phyloP scores from a whole-genome alignment of 768 basidiomycete species.

The Suillus plorans region DNA sequence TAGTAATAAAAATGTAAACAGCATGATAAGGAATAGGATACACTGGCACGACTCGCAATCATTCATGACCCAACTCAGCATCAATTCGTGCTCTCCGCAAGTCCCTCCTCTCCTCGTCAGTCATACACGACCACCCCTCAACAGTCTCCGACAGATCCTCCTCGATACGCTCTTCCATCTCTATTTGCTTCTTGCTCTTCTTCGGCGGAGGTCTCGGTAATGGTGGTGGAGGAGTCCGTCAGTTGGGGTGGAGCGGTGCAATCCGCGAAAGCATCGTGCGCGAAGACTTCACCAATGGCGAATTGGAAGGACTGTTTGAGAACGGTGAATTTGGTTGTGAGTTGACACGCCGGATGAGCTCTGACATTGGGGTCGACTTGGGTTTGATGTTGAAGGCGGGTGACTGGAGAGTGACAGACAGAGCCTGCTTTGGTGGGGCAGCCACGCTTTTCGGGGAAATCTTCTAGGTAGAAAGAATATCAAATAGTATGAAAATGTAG shows the following conservation, averaged over 20 bases:
- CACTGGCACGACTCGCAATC: background rate
- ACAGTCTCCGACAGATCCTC: conserved; percentile 73
- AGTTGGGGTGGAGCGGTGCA: conserved; percentile 73
- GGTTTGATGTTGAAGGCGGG: too few species aligned
- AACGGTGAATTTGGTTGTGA: conserved; percentile 57
- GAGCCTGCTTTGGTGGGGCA: conserved; percentile 6
- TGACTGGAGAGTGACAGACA: too few species aligned
- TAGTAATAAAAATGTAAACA: background rate
- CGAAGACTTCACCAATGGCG: conserved; percentile 66
- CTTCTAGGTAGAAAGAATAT: conserved; percentile 11
- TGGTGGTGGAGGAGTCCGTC: conserved; percentile 63
- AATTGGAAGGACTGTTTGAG: conserved; percentile 41
- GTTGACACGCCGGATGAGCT: conserved; percentile 65
- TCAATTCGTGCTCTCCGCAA: conserved; percentile 63
- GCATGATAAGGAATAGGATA: background rate
- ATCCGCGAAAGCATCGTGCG: conserved; percentile 62
- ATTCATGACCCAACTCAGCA: conserved; percentile 52
- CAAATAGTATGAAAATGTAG: background rate
- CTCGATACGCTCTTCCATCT: conserved; percentile 28
- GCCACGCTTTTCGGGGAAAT: conserved; percentile 9
- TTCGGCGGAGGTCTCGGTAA: conserved; percentile 67
- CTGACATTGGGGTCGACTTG: conserved; percentile 58
- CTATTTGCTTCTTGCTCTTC: conserved; percentile 79
- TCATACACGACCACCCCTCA: conserved; percentile 56
- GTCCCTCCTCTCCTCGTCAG: conserved; percentile 40